Conservation (phyloP, 129 eudicot species). For the Flaveria sonorensis region DNA sequence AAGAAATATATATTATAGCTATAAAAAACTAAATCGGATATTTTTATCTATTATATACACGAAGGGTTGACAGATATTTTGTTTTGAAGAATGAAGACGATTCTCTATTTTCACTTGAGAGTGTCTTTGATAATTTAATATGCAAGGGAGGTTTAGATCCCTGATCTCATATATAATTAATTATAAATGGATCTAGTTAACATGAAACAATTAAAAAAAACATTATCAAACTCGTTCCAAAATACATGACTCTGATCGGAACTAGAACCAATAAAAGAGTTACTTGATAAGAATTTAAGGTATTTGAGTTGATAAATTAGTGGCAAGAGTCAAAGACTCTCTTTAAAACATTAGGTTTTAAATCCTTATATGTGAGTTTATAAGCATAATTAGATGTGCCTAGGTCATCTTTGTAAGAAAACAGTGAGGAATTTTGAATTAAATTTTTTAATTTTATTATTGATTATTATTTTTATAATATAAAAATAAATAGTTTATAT, state of each 20-base stretch:
- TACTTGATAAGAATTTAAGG: neutral
- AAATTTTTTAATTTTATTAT: no score
- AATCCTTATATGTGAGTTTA: no score
- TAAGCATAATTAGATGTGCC: no score
- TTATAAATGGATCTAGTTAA: neutral
- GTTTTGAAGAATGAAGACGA: neutral
- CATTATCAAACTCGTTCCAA: neutral
- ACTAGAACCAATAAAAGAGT: neutral
- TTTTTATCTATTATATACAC: neutral
- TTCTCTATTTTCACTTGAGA: neutral
- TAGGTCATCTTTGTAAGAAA: no score
- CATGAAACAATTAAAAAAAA: neutral
- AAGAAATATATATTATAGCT: neutral
- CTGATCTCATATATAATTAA: neutral
- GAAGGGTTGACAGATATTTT: neutral
- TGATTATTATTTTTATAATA: no score
- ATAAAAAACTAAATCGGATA: neutral
- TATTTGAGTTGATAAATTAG: no score
- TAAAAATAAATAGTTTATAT: no score
- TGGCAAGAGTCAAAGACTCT: no score
- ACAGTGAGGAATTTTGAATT: no score
- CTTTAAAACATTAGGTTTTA: no score
- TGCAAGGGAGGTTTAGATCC: neutral
- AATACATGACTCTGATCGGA: conserved; percentile 1
- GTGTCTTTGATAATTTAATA: neutral